These are phyloP conservation scores for Penicillium maclennaniae DNA, from an alignment of 495 filamentous ascomycete species.

Conservation along the genomic window DNA sequence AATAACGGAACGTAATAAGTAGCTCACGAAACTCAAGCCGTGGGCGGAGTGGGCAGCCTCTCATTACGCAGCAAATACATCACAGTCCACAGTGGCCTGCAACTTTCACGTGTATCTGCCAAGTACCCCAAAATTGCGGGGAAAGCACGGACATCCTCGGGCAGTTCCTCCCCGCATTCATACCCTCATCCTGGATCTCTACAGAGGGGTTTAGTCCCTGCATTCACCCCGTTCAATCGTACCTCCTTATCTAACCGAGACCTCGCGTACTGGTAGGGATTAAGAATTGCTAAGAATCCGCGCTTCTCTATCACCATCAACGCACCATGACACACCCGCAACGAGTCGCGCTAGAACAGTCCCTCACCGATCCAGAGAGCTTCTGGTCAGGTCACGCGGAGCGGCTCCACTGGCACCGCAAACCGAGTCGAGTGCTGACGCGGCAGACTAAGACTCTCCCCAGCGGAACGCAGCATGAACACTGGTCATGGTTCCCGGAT, in stretches of 20 bases:
- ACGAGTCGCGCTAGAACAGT: conserved; percentile 34
- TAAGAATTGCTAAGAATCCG: neutral
- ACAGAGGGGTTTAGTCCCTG: neutral
- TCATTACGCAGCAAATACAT: neutral
- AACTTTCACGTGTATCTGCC: conserved; percentile 1
- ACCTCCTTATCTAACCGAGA: neutral
- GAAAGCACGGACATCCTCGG: conserved; percentile 17
- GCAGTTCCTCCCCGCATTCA: conserved; percentile 10
- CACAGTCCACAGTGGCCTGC: neutral
- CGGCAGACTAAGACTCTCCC: conserved; percentile 46
- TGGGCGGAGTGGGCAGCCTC: too few relatives aligned
- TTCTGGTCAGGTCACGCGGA: conserved; percentile 79
- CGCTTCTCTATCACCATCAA: neutral
- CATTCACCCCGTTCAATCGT: neutral
- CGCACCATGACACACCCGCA: conserved; percentile 33
- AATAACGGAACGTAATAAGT: neutral
- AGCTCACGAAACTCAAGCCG: neutral
- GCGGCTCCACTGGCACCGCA: conserved; percentile 75
- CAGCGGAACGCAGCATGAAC: conserved; percentile 45
- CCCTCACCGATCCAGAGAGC: conserved; percentile 51
- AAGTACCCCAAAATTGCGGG: conserved; percentile 11
- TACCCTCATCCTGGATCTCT: neutral
- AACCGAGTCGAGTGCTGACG: conserved; percentile 48
- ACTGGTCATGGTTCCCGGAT: conserved; percentile 87
- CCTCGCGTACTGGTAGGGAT: conserved; percentile 3